These are phyloP conservation scores for Isoetes taiwanensis DNA, from an alignment of 75 land plant species.

Conservation along the genomic window DNA sequence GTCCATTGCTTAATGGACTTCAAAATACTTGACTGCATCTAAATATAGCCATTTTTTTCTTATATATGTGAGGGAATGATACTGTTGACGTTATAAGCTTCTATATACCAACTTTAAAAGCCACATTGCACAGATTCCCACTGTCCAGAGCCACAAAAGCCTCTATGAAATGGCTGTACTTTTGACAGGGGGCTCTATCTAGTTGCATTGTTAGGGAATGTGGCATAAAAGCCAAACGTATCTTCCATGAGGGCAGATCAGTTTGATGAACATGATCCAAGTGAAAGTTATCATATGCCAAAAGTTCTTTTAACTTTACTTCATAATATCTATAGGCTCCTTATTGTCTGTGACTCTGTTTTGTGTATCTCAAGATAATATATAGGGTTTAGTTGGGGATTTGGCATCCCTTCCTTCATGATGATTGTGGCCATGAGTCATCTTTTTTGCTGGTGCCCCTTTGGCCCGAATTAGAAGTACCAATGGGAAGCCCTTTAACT, in stretches of 20 bases:
- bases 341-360: constrained; percentile 67
- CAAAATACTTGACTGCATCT: background rate
- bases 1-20: background rate
- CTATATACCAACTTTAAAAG: background rate
- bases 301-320: constrained; percentile 87
- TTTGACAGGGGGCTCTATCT: constrained; percentile 9
- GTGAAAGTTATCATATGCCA: constrained; percentile 52
- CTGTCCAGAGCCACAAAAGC: background rate
- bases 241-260: constrained; percentile 85
- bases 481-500: constrained; percentile 72
- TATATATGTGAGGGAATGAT: background rate
- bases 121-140: background rate
- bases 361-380: constrained; percentile 56
- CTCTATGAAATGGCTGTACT: background rate
- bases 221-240: constrained; percentile 75
- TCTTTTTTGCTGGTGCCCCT: constrained; percentile 47
- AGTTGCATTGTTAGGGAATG: constrained; percentile 40
- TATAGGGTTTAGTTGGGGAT: constrained; percentile 70
- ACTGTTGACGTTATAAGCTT: background rate
- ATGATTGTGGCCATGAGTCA: constrained; percentile 37
- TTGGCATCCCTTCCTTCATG: constrained; percentile 51
- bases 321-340: constrained; percentile 80
- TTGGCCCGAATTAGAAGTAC: constrained; percentile 64
- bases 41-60: background rate
- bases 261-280: constrained; percentile 45